A percentile compares a stretch with the other conserved stretches of the same genome.
These are phyloP conservation scores for Fusarium tanahbumbuense DNA, from an alignment of 2,329 filamentous ascomycete species.

Conservation along the genomic window DNA sequence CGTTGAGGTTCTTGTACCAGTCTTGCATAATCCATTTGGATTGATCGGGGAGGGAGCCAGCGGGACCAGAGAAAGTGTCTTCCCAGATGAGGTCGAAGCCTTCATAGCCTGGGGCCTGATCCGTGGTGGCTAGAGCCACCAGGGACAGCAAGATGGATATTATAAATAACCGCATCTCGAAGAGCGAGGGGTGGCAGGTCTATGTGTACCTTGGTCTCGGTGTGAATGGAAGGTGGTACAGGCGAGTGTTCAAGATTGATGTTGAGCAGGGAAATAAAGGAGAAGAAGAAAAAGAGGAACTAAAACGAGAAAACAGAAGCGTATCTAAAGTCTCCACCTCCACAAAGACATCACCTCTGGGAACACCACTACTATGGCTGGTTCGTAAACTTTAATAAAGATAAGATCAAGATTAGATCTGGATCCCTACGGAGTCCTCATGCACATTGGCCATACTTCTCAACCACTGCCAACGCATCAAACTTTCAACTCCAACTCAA, in stretches of 20 bases:
- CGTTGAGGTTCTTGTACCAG: constrained; percentile 13
- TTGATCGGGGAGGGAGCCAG: constrained; percentile 52
- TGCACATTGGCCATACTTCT: background rate
- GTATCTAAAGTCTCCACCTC: no score
- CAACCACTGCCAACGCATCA: background rate
- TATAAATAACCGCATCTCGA: background rate
- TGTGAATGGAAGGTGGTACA: background rate
- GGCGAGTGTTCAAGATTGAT: background rate
- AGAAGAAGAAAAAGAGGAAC: no score
- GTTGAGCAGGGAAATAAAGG: no score
- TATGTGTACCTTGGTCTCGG: background rate
- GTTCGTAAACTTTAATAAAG: no score
- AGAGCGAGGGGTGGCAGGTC: background rate
- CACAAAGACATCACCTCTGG: no score
- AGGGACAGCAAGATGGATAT: background rate
- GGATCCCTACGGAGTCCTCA: no score
- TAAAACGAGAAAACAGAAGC: no score
- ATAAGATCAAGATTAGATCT: no score
- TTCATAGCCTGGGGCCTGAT: constrained; percentile 50
- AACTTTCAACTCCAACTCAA: background rate
- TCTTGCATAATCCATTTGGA: constrained; percentile 56
- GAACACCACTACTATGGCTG: no score
- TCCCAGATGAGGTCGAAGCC: constrained; percentile 58
- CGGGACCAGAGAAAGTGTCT: constrained; percentile 57
- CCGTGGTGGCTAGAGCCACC: background rate